These are phyloP conservation scores for Porcisia hertigi DNA, from an alignment of 208 protist genomes.

Conservation along the genomic window DNA sequence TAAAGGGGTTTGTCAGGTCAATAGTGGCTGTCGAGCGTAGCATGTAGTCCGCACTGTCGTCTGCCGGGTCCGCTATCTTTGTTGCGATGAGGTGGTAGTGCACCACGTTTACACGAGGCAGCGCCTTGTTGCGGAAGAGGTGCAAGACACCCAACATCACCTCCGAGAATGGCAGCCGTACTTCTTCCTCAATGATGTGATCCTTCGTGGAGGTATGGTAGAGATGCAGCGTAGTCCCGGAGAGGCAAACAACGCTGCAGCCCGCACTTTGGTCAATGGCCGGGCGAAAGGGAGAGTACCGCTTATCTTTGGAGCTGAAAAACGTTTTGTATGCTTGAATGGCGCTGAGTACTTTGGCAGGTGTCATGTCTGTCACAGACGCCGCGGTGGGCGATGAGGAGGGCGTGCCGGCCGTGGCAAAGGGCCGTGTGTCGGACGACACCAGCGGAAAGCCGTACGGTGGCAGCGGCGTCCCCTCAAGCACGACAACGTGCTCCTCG, in stretches of 20 bases:
- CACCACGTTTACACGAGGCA: conserved; percentile 73
- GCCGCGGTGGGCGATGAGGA: conserved; percentile 12
- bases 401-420: conserved; percentile 8
- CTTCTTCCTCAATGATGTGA: conserved; percentile 66
- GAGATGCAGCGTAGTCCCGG: conserved; percentile 73
- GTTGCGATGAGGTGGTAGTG: conserved; percentile 87
- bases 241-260: conserved; percentile 75
- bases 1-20: conserved; percentile 72
- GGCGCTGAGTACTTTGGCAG: conserved; percentile 50
- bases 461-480: conserved; percentile 37
- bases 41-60: conserved; percentile 24
- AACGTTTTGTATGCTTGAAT: conserved; percentile 60
- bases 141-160: conserved; percentile 81
- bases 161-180: conserved; percentile 79
- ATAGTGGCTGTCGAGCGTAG: conserved; percentile 53
- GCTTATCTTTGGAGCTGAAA: conserved; percentile 51
- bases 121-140: conserved; percentile 50
- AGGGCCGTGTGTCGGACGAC: conserved; percentile 74
- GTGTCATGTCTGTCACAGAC: conserved; percentile 64
- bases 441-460: conserved; percentile 77
- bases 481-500: conserved; percentile 50
- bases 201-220: conserved; percentile 84
- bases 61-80: conserved; percentile 32
- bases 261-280: conserved; percentile 62
- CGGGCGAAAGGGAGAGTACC: conserved; percentile 69